These are phyloP conservation scores for Amoeboaphelidium protococcarum DNA, from an alignment of 371 early-diverging fungal genomes.

Conservation along the genomic window DNA sequence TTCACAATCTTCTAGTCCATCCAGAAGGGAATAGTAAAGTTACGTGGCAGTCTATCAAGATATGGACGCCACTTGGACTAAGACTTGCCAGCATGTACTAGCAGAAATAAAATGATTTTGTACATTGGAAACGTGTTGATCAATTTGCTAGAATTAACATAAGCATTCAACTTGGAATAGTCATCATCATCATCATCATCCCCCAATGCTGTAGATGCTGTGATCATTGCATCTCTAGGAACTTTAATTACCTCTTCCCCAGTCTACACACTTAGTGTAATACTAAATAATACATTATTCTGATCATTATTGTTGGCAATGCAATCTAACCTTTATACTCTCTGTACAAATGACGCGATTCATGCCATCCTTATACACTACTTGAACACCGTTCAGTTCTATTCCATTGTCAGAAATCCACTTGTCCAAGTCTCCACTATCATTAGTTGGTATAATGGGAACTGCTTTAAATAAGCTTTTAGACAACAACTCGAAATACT, in stretches of 20 bases:
- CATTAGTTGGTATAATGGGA: no score
- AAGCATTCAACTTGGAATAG: no score
- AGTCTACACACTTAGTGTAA: neutral
- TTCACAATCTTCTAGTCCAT: neutral
- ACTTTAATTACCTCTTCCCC: neutral
- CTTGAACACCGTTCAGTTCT: neutral
- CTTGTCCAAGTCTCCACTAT: neutral
- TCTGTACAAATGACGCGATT: neutral
- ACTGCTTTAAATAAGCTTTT: no score
- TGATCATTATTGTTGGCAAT: no score
- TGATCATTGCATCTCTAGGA: neutral
- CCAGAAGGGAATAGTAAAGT: neutral
- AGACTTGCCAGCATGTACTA: no score
- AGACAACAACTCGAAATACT: no score
- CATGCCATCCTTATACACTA: neutral
- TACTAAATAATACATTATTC: no score
- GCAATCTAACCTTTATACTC: no score
- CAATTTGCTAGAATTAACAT: no score
- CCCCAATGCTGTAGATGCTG: neutral
- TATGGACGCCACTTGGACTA: neutral
- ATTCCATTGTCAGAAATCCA: neutral
- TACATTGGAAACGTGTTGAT: no score
- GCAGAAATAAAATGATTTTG: no score
- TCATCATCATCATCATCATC: no score
- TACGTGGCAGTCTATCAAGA: neutral